Percentiles rank a stretch among this genome's conserved stretches.
phyloP scores from a whole-genome alignment of 2,329 filamentous ascomycete species.

The Lecanoromycetidae sp. region DNA sequence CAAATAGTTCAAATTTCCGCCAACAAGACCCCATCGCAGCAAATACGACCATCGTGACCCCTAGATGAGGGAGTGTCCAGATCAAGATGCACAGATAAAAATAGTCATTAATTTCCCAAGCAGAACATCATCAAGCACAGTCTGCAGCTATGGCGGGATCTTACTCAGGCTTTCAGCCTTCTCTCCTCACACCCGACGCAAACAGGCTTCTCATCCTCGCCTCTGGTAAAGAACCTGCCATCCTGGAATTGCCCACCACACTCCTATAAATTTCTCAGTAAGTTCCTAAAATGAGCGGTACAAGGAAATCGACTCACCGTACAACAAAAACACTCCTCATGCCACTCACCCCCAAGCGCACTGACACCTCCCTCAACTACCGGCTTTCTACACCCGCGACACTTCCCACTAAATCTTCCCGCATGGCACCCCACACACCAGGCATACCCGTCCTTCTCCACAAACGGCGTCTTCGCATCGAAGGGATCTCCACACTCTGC shows the following conservation, averaged over 20 bases:
- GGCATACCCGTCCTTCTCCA: constrained; percentile 94
- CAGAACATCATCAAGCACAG: not conserved
- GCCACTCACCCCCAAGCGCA: constrained; percentile 86
- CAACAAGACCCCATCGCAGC: too few relatives aligned
- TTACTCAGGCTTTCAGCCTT: constrained; percentile 45
- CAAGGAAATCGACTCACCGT: not conserved
- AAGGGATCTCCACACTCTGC: constrained; percentile 88
- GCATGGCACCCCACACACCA: constrained; percentile 95
- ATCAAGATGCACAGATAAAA: not conserved
- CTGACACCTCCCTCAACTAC: constrained; percentile 84
- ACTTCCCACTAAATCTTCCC: constrained; percentile 79
- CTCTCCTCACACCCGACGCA: constrained; percentile 52
- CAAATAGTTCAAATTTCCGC: too few relatives aligned
- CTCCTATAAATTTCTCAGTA: constrained; percentile 31
- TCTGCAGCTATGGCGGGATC: not conserved
- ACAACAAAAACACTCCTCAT: constrained; percentile 82
- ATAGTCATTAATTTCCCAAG: not conserved
- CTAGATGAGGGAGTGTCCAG: too few relatives aligned
- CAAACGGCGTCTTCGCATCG: constrained; percentile 58
- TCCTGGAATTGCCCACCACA: constrained; percentile 50
- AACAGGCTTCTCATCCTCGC: constrained; percentile 46
- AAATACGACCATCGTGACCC: too few relatives aligned
- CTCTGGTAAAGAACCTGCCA: constrained; percentile 50
- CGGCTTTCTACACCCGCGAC: constrained; percentile 67
- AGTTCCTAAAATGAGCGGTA: not conserved